Percentiles rank a stretch among this genome's conserved stretches.
Conservation (phyloP, 805 yeast species). For the Myxozyma lipomycoides region DNA sequence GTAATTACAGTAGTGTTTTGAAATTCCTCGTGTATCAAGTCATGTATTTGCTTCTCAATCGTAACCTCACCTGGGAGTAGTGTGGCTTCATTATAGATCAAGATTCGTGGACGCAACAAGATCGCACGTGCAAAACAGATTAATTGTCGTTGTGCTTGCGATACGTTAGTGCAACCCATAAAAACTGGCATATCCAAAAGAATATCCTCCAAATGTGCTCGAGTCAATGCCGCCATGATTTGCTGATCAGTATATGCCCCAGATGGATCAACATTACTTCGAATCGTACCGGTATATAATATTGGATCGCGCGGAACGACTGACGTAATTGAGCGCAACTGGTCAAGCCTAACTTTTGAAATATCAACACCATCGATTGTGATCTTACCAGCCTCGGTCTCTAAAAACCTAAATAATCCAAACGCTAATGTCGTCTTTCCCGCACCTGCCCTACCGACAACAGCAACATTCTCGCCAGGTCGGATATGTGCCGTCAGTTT, state of each 20-base stretch:
- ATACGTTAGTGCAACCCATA: slow-evolving; percentile 74
- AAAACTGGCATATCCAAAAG: slow-evolving; percentile 38
- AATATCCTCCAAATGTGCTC: slow-evolving; percentile 41
- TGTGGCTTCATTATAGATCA: slow-evolving; percentile 78
- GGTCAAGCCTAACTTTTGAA: slow-evolving; percentile 54
- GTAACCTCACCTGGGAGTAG: slow-evolving; percentile 67
- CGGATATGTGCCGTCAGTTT: slow-evolving; percentile 75
- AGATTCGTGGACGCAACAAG: slow-evolving; percentile 60
- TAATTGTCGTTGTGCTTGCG: slow-evolving; percentile 84
- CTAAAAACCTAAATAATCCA: slow-evolving; percentile 68
- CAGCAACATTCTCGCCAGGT: slow-evolving; percentile 79
- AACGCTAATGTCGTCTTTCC: slow-evolving; percentile 96
- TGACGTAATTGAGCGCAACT: slow-evolving; percentile 55
- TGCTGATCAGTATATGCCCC: slow-evolving; percentile 48
- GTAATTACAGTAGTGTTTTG: slow-evolving; percentile 66
- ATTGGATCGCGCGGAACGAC: slow-evolving; percentile 72
- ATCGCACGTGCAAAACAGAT: slow-evolving; percentile 76
- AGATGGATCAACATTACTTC: slow-evolving; percentile 64
- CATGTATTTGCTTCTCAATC: slow-evolving; percentile 71
- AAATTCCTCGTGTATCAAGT: slow-evolving; percentile 63
- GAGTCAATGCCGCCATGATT: slow-evolving; percentile 50
- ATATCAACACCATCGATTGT: slow-evolving; percentile 64
- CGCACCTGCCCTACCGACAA: slow-evolving; percentile 98
- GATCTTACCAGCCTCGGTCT: slow-evolving; percentile 55
- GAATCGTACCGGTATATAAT: slow-evolving; percentile 57